phyloP scores from a whole-genome alignment of 331 rosid genomes.

The Quercus lobata region DNA sequence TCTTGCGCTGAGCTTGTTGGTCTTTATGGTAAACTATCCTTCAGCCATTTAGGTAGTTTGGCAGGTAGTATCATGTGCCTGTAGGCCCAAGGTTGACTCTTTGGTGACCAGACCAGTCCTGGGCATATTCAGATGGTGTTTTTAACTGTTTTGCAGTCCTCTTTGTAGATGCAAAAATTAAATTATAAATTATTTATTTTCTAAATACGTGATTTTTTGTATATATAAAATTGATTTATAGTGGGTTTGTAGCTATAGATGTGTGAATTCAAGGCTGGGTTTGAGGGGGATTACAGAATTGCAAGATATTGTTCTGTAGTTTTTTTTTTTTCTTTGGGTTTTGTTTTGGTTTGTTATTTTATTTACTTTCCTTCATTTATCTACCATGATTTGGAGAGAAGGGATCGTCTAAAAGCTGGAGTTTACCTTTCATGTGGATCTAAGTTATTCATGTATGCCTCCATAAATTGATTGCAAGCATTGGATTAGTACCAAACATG shows the following conservation, averaged over 20 bases:
- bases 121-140: neutral
- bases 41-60: neutral
- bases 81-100: neutral
- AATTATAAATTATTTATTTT: neutral
- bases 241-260: neutral
- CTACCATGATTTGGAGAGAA: no score
- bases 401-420: no score
- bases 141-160: neutral
- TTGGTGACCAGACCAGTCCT: neutral
- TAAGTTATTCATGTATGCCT: no score
- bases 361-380: no score
- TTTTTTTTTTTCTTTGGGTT: no score
- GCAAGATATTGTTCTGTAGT: no score
- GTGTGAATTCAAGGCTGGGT: no score
- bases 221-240: neutral
- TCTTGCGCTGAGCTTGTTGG: conserved; percentile 5
- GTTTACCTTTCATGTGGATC: no score
- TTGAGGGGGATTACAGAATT: no score
- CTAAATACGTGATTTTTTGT: neutral
- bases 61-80: conserved; percentile 20
- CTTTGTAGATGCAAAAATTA: neutral
- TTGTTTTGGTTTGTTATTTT: no score
- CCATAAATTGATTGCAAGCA: no score
- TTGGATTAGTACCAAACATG: no score
- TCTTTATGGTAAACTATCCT: conserved; percentile 5